These are phyloP conservation scores for Aspergillus jensenii DNA, from an alignment of 2,329 filamentous ascomycete species.

Conservation along the genomic window DNA sequence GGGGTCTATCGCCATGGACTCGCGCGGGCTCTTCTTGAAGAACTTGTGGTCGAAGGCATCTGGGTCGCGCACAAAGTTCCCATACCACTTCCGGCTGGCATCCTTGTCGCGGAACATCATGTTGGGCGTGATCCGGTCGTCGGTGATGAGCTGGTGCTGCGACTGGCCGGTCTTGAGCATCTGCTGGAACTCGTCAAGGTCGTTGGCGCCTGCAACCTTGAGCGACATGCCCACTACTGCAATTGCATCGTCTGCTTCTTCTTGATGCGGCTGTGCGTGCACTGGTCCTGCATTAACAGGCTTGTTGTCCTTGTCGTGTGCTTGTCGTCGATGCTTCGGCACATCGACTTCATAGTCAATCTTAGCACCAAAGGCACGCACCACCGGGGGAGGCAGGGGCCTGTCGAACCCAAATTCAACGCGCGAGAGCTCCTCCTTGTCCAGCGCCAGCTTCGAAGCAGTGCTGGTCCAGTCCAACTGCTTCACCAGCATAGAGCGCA, in stretches of 20 bases:
- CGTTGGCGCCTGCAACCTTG: constrained; percentile 35
- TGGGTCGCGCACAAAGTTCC: constrained; percentile 18
- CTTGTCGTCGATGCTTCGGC: no score
- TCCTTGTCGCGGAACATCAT: constrained; percentile 21
- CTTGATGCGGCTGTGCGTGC: not conserved
- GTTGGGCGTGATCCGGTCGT: constrained; percentile 24
- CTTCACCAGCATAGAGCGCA: not conserved
- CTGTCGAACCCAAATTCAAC: not conserved
- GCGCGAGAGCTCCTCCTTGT: not conserved
- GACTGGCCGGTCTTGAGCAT: constrained; percentile 29
- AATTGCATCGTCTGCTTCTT: constrained; percentile 15
- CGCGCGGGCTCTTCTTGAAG: constrained; percentile 20
- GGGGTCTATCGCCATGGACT: not conserved
- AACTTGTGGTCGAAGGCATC: constrained; percentile 35
- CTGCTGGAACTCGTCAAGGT: constrained; percentile 34
- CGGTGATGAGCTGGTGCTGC: constrained; percentile 29
- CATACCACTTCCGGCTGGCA: constrained; percentile 16
- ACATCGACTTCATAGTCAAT: not conserved
- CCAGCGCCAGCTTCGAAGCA: not conserved
- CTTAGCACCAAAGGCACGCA: not conserved
- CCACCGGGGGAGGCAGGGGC: not conserved
- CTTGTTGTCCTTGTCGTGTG: not conserved
- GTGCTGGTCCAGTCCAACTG: not conserved
- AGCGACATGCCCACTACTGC: constrained; percentile 41
- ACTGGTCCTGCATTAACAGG: not conserved